Evolutionary conservation across 2,329 filamentous ascomycete genomes (phyloP).

Genomic region (Periconia sp.): DNA sequence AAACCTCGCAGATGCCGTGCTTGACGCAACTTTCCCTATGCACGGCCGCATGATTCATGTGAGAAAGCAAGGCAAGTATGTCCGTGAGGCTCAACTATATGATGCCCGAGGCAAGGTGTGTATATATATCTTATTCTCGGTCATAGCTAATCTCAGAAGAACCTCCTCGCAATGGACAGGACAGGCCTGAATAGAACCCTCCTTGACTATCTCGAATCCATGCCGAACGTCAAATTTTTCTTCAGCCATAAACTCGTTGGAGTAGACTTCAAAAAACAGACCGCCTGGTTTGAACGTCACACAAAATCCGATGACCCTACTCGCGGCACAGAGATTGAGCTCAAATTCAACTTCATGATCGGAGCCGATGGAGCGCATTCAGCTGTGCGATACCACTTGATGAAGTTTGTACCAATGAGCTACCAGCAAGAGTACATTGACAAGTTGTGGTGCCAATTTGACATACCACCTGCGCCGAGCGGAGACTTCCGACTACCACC

Average conservation of each 20-base stretch:
- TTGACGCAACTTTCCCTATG: constrained; percentile 87
- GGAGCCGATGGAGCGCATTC: constrained; percentile 96
- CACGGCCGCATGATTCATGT: constrained; percentile 96
- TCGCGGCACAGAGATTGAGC: constrained; percentile 69
- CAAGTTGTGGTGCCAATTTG: constrained; percentile 96
- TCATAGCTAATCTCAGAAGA: constrained; percentile 56
- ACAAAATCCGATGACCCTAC: constrained; percentile 27
- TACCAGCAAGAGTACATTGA: constrained; percentile 96
- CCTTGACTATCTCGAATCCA: constrained; percentile 79
- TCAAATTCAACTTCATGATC: constrained; percentile 90
- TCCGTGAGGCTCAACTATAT: constrained; percentile 84
- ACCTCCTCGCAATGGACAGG: constrained; percentile 85
- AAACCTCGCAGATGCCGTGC: constrained; percentile 73
- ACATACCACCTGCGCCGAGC: constrained; percentile 64
- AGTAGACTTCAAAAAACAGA: constrained; percentile 78
- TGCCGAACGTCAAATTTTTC: constrained; percentile 88
- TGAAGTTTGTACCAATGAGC: constrained; percentile 91
- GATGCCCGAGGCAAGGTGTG: constrained; percentile 84
- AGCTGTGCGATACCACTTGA: constrained; percentile 86
- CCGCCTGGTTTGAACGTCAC: constrained; percentile 83
- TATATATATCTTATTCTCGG: not conserved
- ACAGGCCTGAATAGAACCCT: constrained; percentile 81
- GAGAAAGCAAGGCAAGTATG: constrained; percentile 68
- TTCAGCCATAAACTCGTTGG: constrained; percentile 95
- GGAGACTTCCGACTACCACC: constrained; percentile 80